Percentiles rank a stretch among this genome's conserved stretches.
Conservation (phyloP, 257 asterid species). For the Verbascum thapsus region DNA sequence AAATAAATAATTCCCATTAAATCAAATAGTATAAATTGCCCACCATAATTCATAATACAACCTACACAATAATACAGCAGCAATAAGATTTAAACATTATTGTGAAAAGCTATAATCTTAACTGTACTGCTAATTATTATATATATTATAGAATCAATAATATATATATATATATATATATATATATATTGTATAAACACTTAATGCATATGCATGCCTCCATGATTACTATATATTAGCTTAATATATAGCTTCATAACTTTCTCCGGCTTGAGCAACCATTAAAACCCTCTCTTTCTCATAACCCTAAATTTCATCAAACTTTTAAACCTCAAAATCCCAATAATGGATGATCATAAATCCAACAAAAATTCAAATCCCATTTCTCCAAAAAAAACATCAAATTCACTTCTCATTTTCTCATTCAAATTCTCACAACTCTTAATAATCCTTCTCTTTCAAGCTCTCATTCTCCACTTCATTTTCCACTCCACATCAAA, state of each 20-base stretch:
- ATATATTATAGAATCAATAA: too few relatives aligned
- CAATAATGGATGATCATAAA: slow-evolving; percentile 20
- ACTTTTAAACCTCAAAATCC: too few relatives aligned
- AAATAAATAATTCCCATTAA: too few relatives aligned
- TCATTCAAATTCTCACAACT: slow-evolving; percentile 25
- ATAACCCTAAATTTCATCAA: not conserved
- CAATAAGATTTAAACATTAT: too few relatives aligned
- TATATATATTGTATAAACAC: too few relatives aligned
- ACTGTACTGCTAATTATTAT: too few relatives aligned
- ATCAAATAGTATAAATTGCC: too few relatives aligned
- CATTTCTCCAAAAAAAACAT: slow-evolving; percentile 9
- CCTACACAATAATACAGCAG: too few relatives aligned
- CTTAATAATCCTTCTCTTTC: slow-evolving; percentile 27
- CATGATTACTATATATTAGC: not conserved
- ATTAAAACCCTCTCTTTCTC: not conserved
- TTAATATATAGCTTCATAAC: not conserved
- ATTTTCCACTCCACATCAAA: slow-evolving; percentile 14
- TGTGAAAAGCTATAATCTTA: too few relatives aligned
- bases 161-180: too few relatives aligned
- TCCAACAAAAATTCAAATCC: slow-evolving; percentile 19
- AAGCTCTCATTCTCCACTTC: slow-evolving; percentile 14
- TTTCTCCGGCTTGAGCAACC: not conserved
- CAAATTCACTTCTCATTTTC: not conserved
- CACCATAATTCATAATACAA: too few relatives aligned
- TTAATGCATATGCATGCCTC: too few relatives aligned